These are phyloP conservation scores for Tillandsia leiboldiana DNA, from an alignment of 176 grass and related monocot species.

Conservation along the genomic window DNA sequence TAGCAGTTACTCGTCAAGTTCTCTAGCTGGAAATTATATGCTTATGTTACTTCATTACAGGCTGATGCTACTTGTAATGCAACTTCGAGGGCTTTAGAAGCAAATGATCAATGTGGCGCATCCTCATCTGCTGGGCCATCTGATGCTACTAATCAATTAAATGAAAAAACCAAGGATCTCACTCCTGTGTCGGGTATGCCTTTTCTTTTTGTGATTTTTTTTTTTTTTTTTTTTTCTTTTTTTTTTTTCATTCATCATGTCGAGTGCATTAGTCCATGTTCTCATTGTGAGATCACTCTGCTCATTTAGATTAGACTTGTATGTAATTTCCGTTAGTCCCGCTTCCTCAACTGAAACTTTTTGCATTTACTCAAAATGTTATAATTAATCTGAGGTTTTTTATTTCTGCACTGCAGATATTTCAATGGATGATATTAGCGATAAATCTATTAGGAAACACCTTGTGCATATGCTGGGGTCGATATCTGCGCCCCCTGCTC, in stretches of 20 bases:
- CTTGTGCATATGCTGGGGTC: conserved; percentile 66
- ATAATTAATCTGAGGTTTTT: neutral
- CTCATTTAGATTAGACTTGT: conserved; percentile 3
- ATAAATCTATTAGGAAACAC: conserved; percentile 25
- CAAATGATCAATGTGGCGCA: conserved; percentile 44
- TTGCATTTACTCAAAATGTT: neutral
- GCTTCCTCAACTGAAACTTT: neutral
- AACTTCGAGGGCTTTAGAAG: conserved; percentile 44
- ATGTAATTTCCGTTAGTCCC: neutral
- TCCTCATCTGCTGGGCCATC: conserved; percentile 29
- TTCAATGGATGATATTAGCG: conserved; percentile 28
- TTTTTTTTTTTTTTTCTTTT: no score
- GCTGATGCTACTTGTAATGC: conserved; percentile 33
- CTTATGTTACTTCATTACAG: conserved; percentile 44
- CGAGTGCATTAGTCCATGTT: conserved; percentile 2
- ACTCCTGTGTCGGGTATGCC: conserved; percentile 56
- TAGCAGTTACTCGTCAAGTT: neutral
- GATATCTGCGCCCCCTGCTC: conserved; percentile 69
- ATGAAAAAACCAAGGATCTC: conserved; percentile 26
- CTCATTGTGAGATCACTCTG: neutral
- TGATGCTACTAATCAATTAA: conserved; percentile 36
- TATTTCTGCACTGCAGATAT: conserved; percentile 25
- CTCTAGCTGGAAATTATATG: conserved; percentile 28
- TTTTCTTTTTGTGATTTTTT: neutral
- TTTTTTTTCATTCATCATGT: no score